Base-by-base conservation (phyloP, 1,284 basidiomycete genomes). In the Trichosporon faecale region DNA sequence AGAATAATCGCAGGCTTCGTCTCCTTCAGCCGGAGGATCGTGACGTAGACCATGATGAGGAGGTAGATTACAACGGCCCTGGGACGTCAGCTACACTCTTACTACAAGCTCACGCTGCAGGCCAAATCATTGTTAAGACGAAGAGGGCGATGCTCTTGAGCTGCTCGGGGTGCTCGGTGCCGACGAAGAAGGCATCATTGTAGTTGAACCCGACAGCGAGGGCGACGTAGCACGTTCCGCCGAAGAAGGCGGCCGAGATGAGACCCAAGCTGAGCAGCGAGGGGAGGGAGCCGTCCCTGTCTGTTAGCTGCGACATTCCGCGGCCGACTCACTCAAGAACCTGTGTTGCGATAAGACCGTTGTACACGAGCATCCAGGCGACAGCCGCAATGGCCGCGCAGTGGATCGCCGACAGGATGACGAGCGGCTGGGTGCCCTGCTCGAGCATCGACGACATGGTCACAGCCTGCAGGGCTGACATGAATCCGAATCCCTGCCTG, bases 81-180 rank as follows among this genome's bases (percentile, higher is more conserved):
- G 76, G 11, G 5, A 37, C 14, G 37, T 71, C 65, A 70, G 55
- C 21, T 6, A 21, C 14, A 37, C 8, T 25, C 23, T 8, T 33
- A n/a, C 18, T 33, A 29, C 7, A 2, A 12, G 88, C 89, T 79
- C 79, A 93, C 89, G 84, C 86, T 65, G 86, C 89, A n/a, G 93
- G 93, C 93, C 92, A 94, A 61, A 95, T 88, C 73, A 88, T 88
- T 14, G 91, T 91, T 67, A 94, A 80, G 2, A 93, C 88, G 76
- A 94, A 95, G 27, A 95, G 82, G 16, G 91, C 85, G 65, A 89
- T 88, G 76, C 88, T 90, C 71, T 84, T 83, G 40, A 94, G 85
- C 1, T 86, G 77, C 21, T 82, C 70, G 0, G 87, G 66, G 11
- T 74, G 66, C 0, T 40, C 66, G 0, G 67, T 68, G 64, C 84